phyloP scores from a whole-genome alignment of 177 flowering plant genomes.

The Vitis hybrid region DNA sequence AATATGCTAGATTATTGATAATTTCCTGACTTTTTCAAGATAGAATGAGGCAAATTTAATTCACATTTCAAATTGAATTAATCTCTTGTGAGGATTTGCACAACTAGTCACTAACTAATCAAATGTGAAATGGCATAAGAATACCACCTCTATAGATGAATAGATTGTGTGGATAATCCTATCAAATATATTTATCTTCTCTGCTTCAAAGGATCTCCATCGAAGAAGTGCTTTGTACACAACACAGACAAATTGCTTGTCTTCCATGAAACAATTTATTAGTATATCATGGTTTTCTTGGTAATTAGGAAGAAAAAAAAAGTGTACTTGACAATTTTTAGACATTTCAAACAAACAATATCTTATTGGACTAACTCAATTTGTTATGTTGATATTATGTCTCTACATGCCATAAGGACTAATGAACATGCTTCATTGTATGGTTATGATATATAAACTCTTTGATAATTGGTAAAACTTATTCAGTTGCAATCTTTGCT shows the following conservation, averaged over 20 bases:
- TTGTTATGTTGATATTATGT: too few relatives aligned
- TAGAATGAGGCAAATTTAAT: constrained; percentile 9
- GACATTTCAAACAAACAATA: not conserved
- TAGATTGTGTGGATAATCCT: constrained; percentile 64
- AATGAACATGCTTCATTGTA: too few relatives aligned
- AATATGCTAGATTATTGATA: constrained; percentile 53
- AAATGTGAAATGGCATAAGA: not conserved
- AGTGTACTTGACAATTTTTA: not conserved
- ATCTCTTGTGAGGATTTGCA: not conserved
- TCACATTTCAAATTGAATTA: not conserved
- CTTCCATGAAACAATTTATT: constrained; percentile 67
- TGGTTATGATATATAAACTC: constrained; percentile 22
- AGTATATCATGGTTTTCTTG: constrained; percentile 77
- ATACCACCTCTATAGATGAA: constrained; percentile 58
- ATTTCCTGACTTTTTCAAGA: constrained; percentile 49
- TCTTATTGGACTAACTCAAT: not conserved
- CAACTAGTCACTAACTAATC: not conserved
- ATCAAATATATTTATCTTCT: constrained; percentile 73
- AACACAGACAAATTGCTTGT: constrained; percentile 60
- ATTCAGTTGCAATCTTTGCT: constrained; percentile 70
- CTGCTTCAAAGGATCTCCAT: constrained; percentile 88
- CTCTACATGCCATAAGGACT: too few relatives aligned
- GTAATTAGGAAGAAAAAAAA: constrained; percentile 4
- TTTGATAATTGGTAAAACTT: constrained; percentile 76
- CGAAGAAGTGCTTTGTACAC: constrained; percentile 70